Evolutionary conservation across 768 basidiomycete species (phyloP).

Genomic region (Tulasnella sp.): DNA sequence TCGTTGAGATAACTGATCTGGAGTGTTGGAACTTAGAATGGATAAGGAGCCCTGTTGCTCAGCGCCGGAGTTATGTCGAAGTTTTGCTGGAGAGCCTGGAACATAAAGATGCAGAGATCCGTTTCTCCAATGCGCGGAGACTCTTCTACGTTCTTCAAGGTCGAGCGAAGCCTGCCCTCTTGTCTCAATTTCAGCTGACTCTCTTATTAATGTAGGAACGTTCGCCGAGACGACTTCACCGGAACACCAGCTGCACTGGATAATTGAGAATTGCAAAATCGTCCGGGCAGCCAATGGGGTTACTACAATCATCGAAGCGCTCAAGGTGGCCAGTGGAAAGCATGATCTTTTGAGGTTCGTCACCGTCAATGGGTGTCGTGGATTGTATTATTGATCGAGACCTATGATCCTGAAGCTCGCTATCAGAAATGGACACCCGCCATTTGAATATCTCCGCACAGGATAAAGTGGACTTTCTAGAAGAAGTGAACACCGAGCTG

Average conservation of each 20-base stretch:
- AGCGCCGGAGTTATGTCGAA: constrained; percentile 64
- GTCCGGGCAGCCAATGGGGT: constrained; percentile 78
- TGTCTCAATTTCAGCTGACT: background rate
- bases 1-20: constrained; percentile 10
- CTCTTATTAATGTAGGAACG: constrained; percentile 43
- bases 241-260: constrained; percentile 91
- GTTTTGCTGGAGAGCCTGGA: constrained; percentile 78
- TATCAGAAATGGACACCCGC: constrained; percentile 61
- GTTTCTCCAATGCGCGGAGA: constrained; percentile 77
- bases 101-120: constrained; percentile 69
- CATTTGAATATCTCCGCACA: constrained; percentile 57
- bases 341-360: constrained; percentile 71
- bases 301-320: constrained; percentile 67
- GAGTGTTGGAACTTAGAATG: constrained; percentile 46
- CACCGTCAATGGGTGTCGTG: background rate
- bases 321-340: constrained; percentile 81
- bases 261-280: constrained; percentile 85
- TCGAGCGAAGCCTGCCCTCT: constrained; percentile 20
- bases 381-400: background rate
- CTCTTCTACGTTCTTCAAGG: constrained; percentile 92
- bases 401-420: constrained; percentile 36
- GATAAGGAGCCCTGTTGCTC: constrained; percentile 51
- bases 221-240: constrained; percentile 86
- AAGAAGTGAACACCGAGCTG: constrained; percentile 85
- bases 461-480: constrained; percentile 68